Evolutionary conservation across 176 grass and related monocot genomes (phyloP), one percentile per base, ranked within the genome.

Genomic region (Aegilops speltoides): DNA sequence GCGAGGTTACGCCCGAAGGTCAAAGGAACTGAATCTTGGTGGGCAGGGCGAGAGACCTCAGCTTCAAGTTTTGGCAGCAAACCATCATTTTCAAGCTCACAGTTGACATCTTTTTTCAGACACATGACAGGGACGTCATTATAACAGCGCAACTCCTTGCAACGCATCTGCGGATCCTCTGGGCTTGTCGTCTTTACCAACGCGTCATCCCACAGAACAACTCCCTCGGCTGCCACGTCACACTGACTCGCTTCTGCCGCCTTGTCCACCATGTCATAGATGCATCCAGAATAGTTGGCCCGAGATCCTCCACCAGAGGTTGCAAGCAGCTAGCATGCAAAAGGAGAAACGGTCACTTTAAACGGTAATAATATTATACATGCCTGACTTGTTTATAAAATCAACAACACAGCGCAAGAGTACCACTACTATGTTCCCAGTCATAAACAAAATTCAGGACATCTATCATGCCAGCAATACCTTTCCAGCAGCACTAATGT

Each of bases 21-120:
- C 64, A 79, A 86, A 86, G 79, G 64, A 65, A 56, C 12, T 64
- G 73, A 73, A 91, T 75, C 68, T 66, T 80, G 32, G 15, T 60
- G 24, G 32, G 65, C 62, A 37, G 33, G 70, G 12, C 61, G 50
- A 75, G 41, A 73, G 22, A 34, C 23, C 9, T 84, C 16, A 67
- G 24, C 85, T 64, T 54, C 41, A 90, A 64, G 2, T 72, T 86
- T 83, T 82, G 50, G 59, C 64, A 70, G 31, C 34, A 78, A 46
- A 32, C 5, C 50, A 79, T 83, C 73, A 3, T 71, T 82, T 86
- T 57, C 38, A 2, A 75, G 41, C 10, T 85, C 20, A 76, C 6
- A 3, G 4, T 80, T 73, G 19, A 41, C 40, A 74, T 52, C 25
- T 29, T 62, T 65, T 16, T 79, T 80, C 11, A 63, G 17, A 72